Base-by-base conservation (phyloP, 306 rosid genomes). In the Vigna angularis region DNA sequence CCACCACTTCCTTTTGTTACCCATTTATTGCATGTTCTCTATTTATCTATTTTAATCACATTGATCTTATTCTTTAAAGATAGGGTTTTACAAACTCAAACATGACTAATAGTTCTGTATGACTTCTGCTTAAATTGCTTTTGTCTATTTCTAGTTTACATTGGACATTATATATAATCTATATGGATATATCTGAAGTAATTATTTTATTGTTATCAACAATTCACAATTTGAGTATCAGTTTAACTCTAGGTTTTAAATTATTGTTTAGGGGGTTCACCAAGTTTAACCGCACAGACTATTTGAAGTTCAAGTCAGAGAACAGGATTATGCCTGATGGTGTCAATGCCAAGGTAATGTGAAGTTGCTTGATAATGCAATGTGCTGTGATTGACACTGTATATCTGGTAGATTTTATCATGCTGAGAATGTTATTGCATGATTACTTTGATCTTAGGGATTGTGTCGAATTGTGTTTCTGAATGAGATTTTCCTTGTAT, bases 301-400 rank as follows among this genome's bases (percentile, higher is more conserved):
- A 86, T 16, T 38, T 86, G 82, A 83, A 64, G 66, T 83, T 7
- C 26, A 63, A 63, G 69, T 63, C 69, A 34, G 49, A 63, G 69
- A 34, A 63, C 69, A 34, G 69, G 78, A 81, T 89, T 56, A 0
- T 70, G 70, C 78, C 84, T 1, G 91, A 87, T 81, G 93, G 93
- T 73, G 91, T 89, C 40, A 87, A 89, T 73, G 93, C 93, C 3
- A 85, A 89, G 93, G 91, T 89, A 83, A 77, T 40, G 3, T 66
- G n/a, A 13, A 24, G 30, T 4, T 48, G 6, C 57, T 48, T 50
- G 22, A 32, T 7, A 38, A 47, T 69, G 63, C 8, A 18, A 59
- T 15, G 7, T 22, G 9, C 28, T 61, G 53, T 20, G 14, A 8
- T 62, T 30, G 52, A 47, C 28, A 32, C 10, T 45, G 48, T 3